phyloP scores from a whole-genome alignment of 2,329 filamentous ascomycete species.

The Colletotrichum liriopes region DNA sequence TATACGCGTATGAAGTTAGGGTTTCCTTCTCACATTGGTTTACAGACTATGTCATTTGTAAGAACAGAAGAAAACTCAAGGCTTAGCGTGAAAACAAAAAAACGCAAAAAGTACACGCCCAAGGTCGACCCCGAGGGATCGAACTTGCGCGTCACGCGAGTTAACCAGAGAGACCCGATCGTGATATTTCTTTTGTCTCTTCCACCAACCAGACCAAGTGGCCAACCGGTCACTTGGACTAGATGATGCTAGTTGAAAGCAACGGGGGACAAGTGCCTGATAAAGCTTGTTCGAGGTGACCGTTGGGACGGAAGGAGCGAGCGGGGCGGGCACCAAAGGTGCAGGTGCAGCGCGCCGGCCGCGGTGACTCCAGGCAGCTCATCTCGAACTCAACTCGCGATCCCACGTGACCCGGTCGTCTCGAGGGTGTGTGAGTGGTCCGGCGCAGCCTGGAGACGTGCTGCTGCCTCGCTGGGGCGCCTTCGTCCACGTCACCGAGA shows the following conservation, averaged over 20 bases:
- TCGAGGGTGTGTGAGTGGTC: not conserved
- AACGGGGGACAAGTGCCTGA: not conserved
- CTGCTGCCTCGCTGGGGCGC: not conserved
- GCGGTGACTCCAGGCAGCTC: not conserved
- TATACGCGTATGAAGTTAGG: too few relatives aligned
- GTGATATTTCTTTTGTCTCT: constrained; percentile 16
- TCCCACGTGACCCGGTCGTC: not conserved
- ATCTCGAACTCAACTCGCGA: not conserved
- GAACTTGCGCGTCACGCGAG: constrained; percentile 22
- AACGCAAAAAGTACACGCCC: constrained; percentile 16
- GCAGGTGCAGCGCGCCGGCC: not conserved
- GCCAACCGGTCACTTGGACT: not conserved
- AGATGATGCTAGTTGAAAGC: not conserved
- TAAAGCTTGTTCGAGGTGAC: not conserved
- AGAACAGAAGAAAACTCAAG: not conserved
- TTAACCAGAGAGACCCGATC: constrained; percentile 21
- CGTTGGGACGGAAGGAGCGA: not conserved
- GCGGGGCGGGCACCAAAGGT: not conserved
- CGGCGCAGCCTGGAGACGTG: not conserved
- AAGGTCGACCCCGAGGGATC: not conserved
- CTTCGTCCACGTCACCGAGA: not conserved
- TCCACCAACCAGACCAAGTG: constrained; percentile 6
- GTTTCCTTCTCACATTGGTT: not conserved
- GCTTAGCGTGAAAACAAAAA: not conserved
- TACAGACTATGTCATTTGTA: too few relatives aligned